These are phyloP conservation scores for Wallemia ichthyophaga DNA, from an alignment of 1,284 basidiomycete species.

Conservation along the genomic window DNA sequence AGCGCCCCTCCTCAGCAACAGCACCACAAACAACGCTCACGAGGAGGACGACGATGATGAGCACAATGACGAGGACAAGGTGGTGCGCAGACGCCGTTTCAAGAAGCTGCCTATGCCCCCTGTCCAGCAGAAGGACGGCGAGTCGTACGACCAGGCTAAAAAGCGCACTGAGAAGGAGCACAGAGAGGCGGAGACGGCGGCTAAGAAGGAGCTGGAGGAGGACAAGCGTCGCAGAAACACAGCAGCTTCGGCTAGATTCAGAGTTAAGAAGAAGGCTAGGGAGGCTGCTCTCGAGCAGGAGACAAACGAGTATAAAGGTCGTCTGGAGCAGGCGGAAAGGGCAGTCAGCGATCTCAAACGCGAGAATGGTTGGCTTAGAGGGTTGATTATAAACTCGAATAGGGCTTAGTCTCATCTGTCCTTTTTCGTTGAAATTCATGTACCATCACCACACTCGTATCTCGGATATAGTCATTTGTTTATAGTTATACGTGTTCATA, in stretches of 20 bases:
- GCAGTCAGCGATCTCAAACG: conserved; percentile 68
- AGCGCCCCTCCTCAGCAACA: conserved; percentile 7
- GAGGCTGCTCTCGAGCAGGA: conserved; percentile 71
- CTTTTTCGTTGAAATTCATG: no score
- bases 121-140: neutral
- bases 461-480: no score
- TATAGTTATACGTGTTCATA: no score
- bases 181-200: neutral
- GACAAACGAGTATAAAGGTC: conserved; percentile 62
- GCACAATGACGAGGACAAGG: conserved; percentile 10
- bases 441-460: no score
- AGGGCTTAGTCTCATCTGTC: neutral
- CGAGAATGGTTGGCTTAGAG: conserved; percentile 86
- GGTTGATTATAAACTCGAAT: conserved; percentile 42
- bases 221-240: conserved; percentile 89
- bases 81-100: neutral
- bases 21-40: conserved; percentile 5
- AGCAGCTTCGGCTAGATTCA: conserved; percentile 84
- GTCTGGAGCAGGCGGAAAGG: conserved; percentile 51
- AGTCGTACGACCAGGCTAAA: neutral
- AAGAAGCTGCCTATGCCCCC: conserved; percentile 1
- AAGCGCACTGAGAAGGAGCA: neutral
- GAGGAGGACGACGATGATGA: conserved; percentile 10
- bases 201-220: conserved; percentile 23
- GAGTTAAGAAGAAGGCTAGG: conserved; percentile 93